Evolutionary conservation across 1,284 basidiomycete species (phyloP), one percentile per base, ranked within the genome.

Genomic region (Puccinia hordei): DNA sequence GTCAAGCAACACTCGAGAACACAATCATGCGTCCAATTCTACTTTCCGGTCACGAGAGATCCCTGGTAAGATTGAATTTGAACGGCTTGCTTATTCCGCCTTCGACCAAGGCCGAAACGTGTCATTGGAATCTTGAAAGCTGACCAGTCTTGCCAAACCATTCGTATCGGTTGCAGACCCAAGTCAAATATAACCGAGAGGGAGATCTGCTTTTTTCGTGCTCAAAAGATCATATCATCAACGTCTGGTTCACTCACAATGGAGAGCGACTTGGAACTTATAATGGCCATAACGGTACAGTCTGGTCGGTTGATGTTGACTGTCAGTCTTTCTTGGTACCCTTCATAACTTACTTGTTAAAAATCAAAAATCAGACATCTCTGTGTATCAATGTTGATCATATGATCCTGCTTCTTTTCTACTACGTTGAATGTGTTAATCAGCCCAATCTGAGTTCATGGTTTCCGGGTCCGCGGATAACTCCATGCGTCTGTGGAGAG

Each of bases 171-270:
- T 1, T 12, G 5, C 33, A 15, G 24, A 59, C 83, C 83, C 86
- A 87, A 85, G 84, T 87, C 85, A 86, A 86, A 82, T 87, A 95
- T 89, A 99, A 99, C 89, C 87, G 89, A 80, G 96, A 99, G 86
- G 96, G 96, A 83, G 96, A 99, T 87, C 89, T 99, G 17, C 89
- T 99, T 80, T 98, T 99, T 87, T 92, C 95, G 38, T 93, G 92
- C 85, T 95, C 94, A 84, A 99, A 99, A 89, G 96, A 99, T 86
- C 90, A 92, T 84, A 87, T 93, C 84, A 93, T 98, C 87, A 98
- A 98, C 85, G 94, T 93, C 72, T 98, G 95, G 95, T 98, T 91
- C 87, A 92, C 95, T n/a, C 94, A 97, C 85, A 99, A 99, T 85
- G 97, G 97, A 83, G 96, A 99, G 88, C 89, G 97, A 81, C 87